Evolutionary conservation across 2,329 filamentous ascomycete genomes (phyloP), one percentile per base, ranked within the genome.

Genomic region (Coleophoma cylindrospora): DNA sequence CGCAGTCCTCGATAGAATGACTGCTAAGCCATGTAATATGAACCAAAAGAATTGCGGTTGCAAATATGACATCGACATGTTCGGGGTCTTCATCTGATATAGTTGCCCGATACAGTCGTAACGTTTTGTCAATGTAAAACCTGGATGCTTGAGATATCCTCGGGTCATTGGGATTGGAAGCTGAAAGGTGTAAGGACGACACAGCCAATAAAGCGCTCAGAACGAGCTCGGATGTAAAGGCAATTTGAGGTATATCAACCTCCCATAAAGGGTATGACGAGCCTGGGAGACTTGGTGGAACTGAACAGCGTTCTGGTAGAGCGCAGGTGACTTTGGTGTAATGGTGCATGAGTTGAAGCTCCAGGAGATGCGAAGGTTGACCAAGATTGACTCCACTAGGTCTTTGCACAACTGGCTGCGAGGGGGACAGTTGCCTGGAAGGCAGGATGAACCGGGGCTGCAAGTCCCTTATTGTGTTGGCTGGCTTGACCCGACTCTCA

Each of bases 11-110:
- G 9, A 19, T 27, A 19, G 34, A 50, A 36, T 56, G 52, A 7
- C 44, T 45, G 41, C 45, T 40, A 3, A 56, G 37, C 56, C 56
- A 58, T 7, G 49, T 54, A 33, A 54, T 37, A 40, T 56, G 51
- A 11, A 47, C 48, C 21, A 57, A 50, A 17, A 54, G 32, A 13
- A 54, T 50, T 3, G 50, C 55, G 7, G 55, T 50, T 14, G 50
- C 54, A 14, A 56, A 32, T 11, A 57, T 14, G 15, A 37, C 14
- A 17, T 57, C 51, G 14, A 50, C 46, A 21, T 41, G 40, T 1
- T 44, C 13, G 11, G 46, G 4, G 22, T 51, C 43, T 2, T 45
- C 41, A 12, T 44, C 40, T 7, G n/a, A 34, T 12, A 57, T 45
- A 14, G 53, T 51, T 10, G 36, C 34, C 22, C 52, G 38, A 36